These are phyloP conservation scores for Erigeron canadensis DNA, from an alignment of 129 eudicot species.

Conservation along the genomic window DNA sequence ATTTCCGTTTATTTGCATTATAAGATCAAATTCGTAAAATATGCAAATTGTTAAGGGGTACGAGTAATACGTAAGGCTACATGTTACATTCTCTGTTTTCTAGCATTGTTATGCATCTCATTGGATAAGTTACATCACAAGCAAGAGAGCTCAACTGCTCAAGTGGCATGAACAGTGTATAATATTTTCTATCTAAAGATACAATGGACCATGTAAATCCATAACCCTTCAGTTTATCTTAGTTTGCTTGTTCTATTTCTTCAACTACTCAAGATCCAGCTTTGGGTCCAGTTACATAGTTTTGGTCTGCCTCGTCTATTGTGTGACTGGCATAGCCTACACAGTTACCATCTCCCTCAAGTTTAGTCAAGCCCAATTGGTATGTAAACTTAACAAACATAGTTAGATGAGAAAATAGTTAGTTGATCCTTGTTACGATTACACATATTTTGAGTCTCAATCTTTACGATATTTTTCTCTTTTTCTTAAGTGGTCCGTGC, in stretches of 20 bases:
- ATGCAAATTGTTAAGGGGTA: not conserved
- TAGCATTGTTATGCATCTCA: conserved; percentile 83
- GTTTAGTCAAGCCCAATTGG: conserved; percentile 84
- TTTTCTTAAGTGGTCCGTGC: conserved; percentile 76
- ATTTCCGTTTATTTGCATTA: not conserved
- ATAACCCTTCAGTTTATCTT: conserved; percentile 80
- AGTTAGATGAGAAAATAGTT: not conserved
- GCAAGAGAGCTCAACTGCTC: conserved; percentile 75
- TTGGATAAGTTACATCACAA: conserved; percentile 67
- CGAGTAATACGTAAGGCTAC: not conserved
- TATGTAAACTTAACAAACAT: conserved; percentile 21
- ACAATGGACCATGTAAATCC: conserved; percentile 69
- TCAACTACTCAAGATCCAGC: conserved; percentile 77
- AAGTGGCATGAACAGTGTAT: conserved; percentile 72
- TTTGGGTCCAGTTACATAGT: conserved; percentile 56
- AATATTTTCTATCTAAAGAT: conserved; percentile 85
- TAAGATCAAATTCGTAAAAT: not conserved
- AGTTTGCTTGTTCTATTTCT: conserved; percentile 70
- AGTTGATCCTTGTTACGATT: not conserved
- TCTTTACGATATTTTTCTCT: not conserved
- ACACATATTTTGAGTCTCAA: not conserved
- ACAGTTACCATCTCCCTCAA: conserved; percentile 66
- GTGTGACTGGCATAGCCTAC: conserved; percentile 86
- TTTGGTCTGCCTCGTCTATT: conserved; percentile 74
- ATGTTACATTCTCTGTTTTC: conserved; percentile 22